Percentiles rank a stretch among this genome's conserved stretches.
These are phyloP conservation scores for Chenopodium suecicum DNA, from an alignment of 148 eudicot genomes.

Conservation along the genomic window DNA sequence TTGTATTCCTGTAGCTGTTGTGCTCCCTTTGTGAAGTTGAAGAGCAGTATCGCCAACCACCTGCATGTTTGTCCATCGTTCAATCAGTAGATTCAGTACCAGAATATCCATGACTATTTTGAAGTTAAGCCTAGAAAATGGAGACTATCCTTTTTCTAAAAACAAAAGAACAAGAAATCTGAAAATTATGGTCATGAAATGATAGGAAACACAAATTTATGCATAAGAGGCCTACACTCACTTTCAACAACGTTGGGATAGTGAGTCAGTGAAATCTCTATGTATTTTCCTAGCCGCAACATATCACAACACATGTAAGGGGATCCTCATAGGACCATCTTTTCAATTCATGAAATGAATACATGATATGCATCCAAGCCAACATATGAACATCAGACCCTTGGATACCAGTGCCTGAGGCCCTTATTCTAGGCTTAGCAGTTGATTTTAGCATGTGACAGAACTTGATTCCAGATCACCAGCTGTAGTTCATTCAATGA, in stretches of 20 bases:
- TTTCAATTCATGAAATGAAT: background rate
- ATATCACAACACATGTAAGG: background rate
- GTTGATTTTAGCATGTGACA: background rate
- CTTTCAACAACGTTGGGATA: background rate
- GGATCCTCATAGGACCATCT: background rate
- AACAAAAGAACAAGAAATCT: background rate
- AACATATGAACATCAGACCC: background rate
- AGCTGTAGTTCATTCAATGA: background rate
- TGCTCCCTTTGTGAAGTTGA: conserved; percentile 62
- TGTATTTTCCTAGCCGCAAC: background rate
- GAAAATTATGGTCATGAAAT: background rate
- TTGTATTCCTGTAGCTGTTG: conserved; percentile 58
- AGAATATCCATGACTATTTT: background rate
- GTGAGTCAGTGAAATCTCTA: background rate
- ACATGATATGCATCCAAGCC: too few species aligned
- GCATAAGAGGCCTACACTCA: background rate
- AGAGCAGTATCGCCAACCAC: conserved; percentile 86
- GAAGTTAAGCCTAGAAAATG: background rate
- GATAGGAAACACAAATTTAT: background rate
- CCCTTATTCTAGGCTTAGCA: background rate
- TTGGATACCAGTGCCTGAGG: background rate
- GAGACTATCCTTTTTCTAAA: background rate
- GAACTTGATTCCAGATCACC: background rate
- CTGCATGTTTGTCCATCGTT: conserved; percentile 38
- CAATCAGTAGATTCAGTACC: conserved; percentile 20